Base-by-base conservation (phyloP, 805 yeast species). In the Candida verbasci region DNA sequence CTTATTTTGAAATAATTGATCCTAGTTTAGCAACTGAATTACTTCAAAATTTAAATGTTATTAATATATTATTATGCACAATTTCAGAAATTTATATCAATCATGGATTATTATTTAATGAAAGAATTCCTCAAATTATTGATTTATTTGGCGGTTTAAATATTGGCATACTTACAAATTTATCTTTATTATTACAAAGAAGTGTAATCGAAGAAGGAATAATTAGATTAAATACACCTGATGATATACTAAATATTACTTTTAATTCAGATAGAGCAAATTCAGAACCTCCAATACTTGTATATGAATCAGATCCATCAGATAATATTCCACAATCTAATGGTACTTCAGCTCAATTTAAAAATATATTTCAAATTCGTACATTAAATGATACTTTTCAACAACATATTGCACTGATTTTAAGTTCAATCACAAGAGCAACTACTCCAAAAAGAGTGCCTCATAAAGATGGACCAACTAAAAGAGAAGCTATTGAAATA, bases 351-450 rank as follows among this genome's bases (percentile, higher is more conserved):
- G 74, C 83, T 0, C 79, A 78, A 45, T 77, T 65, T 57, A 82
- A 82, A 44, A 84, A 83, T 47, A 60, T 82, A 0, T 56, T 75
- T 2, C 78, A 80, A 43, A 52, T 79, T 9, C 67, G 87, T 37
- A 67, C 66, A 41, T 65, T 80, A 25, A 54, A 66, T 22, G 65
- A 70, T 34, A 65, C 74, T 22, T 55, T 78, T 18, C 82, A 77
- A 43, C 58, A 68, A 6, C 58, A 66, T 21, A 54, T 69, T 2
- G 46, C 74, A 1, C 58, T 63, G 24, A 42, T 74, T 2, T 65
- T 72, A 33, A 58, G 69, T 34, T 61, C 74, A 6, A 44, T 76
- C 17, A 56, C 71, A 6, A 60, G 71, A 38, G 50, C 76, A 9
- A 64, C 74, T 15, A 66, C 70, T 52, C 65, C 68, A 11, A 69